These are phyloP conservation scores for Monascus purpureus DNA, from an alignment of 495 filamentous ascomycete genomes.

Conservation along the genomic window DNA sequence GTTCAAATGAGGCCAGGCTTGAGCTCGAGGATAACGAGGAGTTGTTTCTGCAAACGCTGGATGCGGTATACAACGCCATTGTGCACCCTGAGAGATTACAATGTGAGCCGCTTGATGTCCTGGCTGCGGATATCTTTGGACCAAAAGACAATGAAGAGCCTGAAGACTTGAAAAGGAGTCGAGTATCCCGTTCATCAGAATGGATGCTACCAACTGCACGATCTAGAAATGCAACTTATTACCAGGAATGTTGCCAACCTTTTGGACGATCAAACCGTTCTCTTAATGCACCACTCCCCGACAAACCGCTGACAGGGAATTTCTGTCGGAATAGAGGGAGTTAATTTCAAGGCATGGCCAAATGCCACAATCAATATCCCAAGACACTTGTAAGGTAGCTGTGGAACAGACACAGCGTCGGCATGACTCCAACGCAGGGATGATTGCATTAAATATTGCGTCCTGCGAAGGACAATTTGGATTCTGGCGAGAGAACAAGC, in stretches of 20 bases:
- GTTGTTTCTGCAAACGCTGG: conserved; percentile 4
- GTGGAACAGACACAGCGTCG: not conserved
- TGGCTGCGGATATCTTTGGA: not conserved
- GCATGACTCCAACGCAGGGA: not conserved
- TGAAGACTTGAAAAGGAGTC: not conserved
- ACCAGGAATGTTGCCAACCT: not conserved
- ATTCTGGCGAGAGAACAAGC: conserved; percentile 20
- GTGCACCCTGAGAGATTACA: conserved; percentile 2
- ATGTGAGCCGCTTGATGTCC: not conserved
- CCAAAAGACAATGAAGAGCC: not conserved
- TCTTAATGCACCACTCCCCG: not conserved
- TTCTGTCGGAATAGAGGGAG: not conserved
- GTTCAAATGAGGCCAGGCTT: not conserved
- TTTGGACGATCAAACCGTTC: not conserved
- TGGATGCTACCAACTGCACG: too few relatives aligned
- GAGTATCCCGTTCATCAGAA: not conserved
- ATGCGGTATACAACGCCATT: conserved; percentile 8
- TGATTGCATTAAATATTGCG: not conserved
- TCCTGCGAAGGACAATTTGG: not conserved
- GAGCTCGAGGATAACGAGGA: conserved; percentile 1
- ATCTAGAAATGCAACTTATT: not conserved
- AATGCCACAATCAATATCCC: not conserved
- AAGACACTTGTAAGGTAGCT: too few relatives aligned
- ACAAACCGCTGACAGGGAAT: not conserved
- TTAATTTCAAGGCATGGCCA: not conserved